phyloP scores from a whole-genome alignment of 345 rosid species.

The Citrus reticulata region DNA sequence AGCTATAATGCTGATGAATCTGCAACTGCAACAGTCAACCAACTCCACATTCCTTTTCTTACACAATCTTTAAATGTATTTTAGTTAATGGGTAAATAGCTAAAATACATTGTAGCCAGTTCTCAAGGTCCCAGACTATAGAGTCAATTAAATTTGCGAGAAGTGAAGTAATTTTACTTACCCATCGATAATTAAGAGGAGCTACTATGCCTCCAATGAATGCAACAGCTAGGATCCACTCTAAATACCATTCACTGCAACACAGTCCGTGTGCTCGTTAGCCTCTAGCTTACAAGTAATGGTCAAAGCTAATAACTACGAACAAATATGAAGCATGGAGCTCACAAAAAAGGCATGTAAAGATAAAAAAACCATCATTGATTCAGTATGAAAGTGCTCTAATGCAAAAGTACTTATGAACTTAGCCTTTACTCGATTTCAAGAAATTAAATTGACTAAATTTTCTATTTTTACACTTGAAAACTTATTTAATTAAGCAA shows the following conservation, averaged over 20 bases:
- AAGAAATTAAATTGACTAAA: background rate
- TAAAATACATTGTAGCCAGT: background rate
- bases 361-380: background rate
- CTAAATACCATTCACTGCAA: conserved; percentile 67
- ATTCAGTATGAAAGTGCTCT: background rate
- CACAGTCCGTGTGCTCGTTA: background rate
- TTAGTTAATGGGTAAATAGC: background rate
- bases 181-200: conserved; percentile 92
- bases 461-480: background rate
- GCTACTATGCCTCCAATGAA: conserved; percentile 71
- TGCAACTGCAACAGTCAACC: background rate
- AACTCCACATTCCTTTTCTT: background rate
- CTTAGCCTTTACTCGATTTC: background rate
- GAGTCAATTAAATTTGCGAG: background rate
- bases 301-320: background rate
- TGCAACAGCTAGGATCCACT: conserved; percentile 79
- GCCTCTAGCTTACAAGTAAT: background rate
- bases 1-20: background rate
- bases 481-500: background rate
- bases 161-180: conserved; percentile 25
- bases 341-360: background rate
- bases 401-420: background rate
- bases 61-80: background rate
- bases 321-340: background rate
- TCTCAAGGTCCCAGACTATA: background rate